A percentile compares a stretch with the other conserved stretches of the same genome.
Conservation (phyloP, 345 rosid genomes). For the Acer campestre region DNA sequence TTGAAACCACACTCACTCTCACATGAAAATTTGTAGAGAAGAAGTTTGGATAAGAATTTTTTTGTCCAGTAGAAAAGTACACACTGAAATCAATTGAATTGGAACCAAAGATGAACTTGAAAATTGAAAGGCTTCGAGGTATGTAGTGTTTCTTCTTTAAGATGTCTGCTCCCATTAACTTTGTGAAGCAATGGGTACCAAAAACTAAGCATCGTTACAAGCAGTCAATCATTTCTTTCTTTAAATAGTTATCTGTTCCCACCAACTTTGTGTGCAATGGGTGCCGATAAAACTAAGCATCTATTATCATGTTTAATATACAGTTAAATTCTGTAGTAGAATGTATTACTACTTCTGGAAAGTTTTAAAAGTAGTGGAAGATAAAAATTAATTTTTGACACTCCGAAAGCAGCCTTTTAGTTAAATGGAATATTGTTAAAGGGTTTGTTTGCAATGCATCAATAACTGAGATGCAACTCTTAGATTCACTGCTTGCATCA, state of each 20-base stretch:
- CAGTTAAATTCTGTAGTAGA: background rate
- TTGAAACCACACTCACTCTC: background rate
- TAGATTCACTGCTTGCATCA: background rate
- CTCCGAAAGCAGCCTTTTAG: background rate
- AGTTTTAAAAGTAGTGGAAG: background rate
- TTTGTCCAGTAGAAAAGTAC: background rate
- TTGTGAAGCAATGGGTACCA: background rate
- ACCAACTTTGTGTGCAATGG: background rate
- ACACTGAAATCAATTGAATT: background rate
- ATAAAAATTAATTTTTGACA: background rate
- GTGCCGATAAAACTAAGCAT: background rate
- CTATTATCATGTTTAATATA: background rate
- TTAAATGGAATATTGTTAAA: background rate
- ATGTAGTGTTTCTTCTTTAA: background rate
- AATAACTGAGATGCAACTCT: background rate
- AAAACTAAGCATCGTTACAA: background rate
- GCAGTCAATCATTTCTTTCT: background rate
- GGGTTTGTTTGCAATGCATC: background rate
- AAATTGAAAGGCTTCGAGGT: background rate
- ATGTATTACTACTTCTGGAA: background rate
- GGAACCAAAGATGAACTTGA: background rate
- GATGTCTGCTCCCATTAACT: background rate
- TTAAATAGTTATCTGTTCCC: background rate
- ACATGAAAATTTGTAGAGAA: background rate
- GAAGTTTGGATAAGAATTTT: background rate